Base-by-base conservation (phyloP, 106 monocot species). In the Amphibolis antarctica region DNA sequence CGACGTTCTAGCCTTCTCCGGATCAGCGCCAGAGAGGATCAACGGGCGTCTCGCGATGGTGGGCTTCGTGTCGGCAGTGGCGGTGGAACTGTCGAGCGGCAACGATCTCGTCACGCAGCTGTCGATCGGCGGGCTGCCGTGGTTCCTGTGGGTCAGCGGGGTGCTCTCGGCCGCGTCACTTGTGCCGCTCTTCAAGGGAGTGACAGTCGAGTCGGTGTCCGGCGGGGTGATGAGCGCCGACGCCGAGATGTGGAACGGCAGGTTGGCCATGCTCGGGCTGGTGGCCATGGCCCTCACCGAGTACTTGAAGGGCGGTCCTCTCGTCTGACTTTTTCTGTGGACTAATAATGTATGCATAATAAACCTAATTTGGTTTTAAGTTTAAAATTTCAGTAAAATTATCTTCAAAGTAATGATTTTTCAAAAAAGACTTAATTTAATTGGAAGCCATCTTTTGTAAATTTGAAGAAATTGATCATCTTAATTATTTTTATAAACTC, bases 41-140 rank as follows among this genome's bases (percentile, higher is more conserved):
- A 89, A 89, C 63, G 85, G 88, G 0, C 67, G 88, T 12, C 77
- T 85, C 4, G 88, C 88, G 10, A 89, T 89, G 88, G 28, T 89
- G 21, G 85, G 88, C 4, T 89, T 89, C 60, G 75, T 75, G n/a
- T 62, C 85, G 12, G 80, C 85, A 1, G 0, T 89, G 29, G 89
- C 82, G 1, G 82, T 78, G 5, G 89, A 85, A 77, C 28, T 66
- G 42, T 71, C 70, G 9, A 74, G 72, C 1, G 81, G 84, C 10
- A 53, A 74, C 26, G 81, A 74, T 62, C 29, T 88, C 20, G 49
- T 69, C 11, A 66, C 47, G 6, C 89, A 89, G 79, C 44, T 85
- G 15, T 20, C 69, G 4, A 73, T 71, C 48, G 85, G 88, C 2
- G 84, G 85, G 4, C 3, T 72, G 29, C 66, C 77, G 12, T 84